Percentiles rank a stretch among this genome's conserved stretches.
Evolutionary conservation across 75 land plant genomes (phyloP).

Genomic region (Adiantum capillusveneris): DNA sequence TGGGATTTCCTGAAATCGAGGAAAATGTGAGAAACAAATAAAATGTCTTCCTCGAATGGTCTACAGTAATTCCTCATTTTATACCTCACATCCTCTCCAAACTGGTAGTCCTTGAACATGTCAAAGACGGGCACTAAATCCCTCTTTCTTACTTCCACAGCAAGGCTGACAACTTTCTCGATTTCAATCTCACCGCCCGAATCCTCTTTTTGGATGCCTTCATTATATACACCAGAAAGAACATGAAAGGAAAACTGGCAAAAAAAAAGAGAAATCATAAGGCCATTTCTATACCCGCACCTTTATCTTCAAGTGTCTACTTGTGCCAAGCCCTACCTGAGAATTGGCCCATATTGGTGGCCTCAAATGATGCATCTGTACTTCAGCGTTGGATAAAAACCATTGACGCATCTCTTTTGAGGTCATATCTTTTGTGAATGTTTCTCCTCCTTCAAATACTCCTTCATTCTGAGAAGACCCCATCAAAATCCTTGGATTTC

Average conservation of each 20-base stretch:
- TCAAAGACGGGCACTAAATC: constrained; percentile 81
- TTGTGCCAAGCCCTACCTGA: constrained; percentile 33
- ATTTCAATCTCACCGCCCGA: constrained; percentile 64
- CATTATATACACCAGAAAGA: constrained; percentile 33
- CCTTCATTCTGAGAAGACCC: constrained; percentile 6
- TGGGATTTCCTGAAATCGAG: constrained; percentile 9
- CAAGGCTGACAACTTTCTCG: constrained; percentile 51
- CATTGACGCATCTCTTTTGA: constrained; percentile 49
- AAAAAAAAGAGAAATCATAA: background rate
- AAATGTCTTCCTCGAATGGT: background rate
- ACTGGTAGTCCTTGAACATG: constrained; percentile 28
- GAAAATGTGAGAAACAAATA: constrained; percentile 3
- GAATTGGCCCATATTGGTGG: constrained; percentile 75
- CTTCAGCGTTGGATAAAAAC: constrained; percentile 83
- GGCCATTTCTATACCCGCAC: background rate
- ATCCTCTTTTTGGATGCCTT: too few species aligned
- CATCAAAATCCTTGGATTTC: too few species aligned
- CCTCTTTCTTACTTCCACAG: constrained; percentile 57
- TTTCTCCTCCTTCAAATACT: too few species aligned
- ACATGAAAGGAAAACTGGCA: constrained; percentile 79
- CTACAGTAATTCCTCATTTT: too few species aligned
- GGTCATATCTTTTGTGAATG: constrained; percentile 29
- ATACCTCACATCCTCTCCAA: background rate
- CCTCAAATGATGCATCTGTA: constrained; percentile 60
- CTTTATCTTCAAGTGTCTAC: too few species aligned